Percentiles rank a stretch among this genome's conserved stretches.
phyloP scores from a whole-genome alignment of 352 stramenopile genomes.

The Globisporangium megalacanthum region DNA sequence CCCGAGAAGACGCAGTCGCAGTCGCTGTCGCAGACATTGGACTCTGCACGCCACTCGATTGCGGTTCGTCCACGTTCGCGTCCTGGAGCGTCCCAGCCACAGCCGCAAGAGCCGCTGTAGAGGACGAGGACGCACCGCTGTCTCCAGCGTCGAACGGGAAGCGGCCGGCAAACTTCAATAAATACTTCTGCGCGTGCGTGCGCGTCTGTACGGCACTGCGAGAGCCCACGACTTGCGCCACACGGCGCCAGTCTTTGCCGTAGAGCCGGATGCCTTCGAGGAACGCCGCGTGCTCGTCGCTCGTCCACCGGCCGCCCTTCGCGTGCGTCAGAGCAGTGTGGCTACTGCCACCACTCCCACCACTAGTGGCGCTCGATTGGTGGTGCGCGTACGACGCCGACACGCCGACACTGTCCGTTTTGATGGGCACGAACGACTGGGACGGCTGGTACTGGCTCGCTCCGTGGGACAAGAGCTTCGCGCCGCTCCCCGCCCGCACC shows the following conservation, averaged over 20 bases:
- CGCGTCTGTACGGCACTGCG: slow-evolving; percentile 85
- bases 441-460: slow-evolving; percentile 8
- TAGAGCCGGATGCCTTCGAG: slow-evolving; percentile 84
- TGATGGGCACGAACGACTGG: slow-evolving; percentile 7
- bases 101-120: no score
- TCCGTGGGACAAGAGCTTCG: slow-evolving; percentile 22
- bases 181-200: slow-evolving; percentile 90
- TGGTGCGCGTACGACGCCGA: neutral
- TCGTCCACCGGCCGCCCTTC: slow-evolving; percentile 86
- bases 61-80: no score
- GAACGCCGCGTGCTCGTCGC: slow-evolving; percentile 82
- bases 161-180: slow-evolving; percentile 87
- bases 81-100: no score
- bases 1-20: slow-evolving; percentile 3
- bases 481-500: neutral
- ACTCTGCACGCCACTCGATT: no score
- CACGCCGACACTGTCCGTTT: slow-evolving; percentile 7
- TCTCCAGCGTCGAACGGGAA: slow-evolving; percentile 58
- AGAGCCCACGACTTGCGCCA: slow-evolving; percentile 78
- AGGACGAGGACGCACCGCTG: no score
- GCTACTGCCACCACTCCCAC: neutral
- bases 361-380: neutral
- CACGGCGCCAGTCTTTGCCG: slow-evolving; percentile 82
- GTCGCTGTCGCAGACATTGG: slow-evolving; percentile 5
- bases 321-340: slow-evolving; percentile 23